Evolutionary conservation across 495 filamentous ascomycete species (phyloP), one percentile per base, ranked within the genome.

Genomic region (Pseudotulostoma volvatum): DNA sequence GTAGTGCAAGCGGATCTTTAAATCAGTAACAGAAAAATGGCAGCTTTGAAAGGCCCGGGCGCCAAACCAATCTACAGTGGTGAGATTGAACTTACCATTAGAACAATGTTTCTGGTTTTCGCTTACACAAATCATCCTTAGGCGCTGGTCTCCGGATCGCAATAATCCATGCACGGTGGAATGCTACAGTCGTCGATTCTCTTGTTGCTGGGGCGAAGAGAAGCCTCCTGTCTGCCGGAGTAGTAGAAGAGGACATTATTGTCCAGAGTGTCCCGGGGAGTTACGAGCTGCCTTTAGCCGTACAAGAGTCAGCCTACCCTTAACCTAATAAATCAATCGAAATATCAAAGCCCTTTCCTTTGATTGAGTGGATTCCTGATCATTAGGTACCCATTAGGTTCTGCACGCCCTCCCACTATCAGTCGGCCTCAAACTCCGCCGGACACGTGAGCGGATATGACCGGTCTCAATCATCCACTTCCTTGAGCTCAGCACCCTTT

Each of bases 151-250:
- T 97, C 43, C 83, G 90, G 46, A 78, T 97, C 52, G 87, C 80
- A 39, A 94, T 97, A 50, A 74, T 97, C 20, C 90, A 95, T 60
- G 90, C 87, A 17, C 76, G 90, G 44, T 97, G 90, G 90, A 97
- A 96, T 60, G 75, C 68, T 36, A 59, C 47, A 21, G 71, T 84
- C 43, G 88, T 96, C 57, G 74, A 79, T 19, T 67, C 78, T 21
- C 74, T 97, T 15, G 67, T 97, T 32, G 66, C 68, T 18, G 90
- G 90, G 38, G 68, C 77, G 5, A 72, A 70, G 45, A 73, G 73
- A 41, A 61, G 61, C 28, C 67, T 87, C 18, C 43, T 70, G 2
- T 64, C 68, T 19, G 71, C 77, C 36, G 92, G 92, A 35, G 90
- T 97, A 34, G 73, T 72, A 45, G 75, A 83, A 53, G 76, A 81